Conservation (phyloP, 345 rosid genomes). For the Eutrema heterophyllum region DNA sequence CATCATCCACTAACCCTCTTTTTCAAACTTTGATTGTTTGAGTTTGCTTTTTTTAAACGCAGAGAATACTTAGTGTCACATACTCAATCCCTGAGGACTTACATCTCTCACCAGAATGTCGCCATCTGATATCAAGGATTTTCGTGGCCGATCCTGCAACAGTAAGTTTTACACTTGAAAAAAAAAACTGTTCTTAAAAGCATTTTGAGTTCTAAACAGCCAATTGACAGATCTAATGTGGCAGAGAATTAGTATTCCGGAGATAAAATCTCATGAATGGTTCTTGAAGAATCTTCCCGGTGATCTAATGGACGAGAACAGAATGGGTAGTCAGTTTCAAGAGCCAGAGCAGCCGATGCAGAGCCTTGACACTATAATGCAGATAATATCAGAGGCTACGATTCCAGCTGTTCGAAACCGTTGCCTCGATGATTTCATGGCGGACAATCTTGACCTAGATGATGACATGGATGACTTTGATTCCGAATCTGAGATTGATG, state of each 20-base stretch:
- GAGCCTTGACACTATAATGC: constrained; percentile 81
- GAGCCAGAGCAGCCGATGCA: constrained; percentile 90
- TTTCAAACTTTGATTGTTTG: background rate
- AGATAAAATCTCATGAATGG: constrained; percentile 72
- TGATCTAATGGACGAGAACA: constrained; percentile 62
- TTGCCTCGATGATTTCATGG: constrained; percentile 34
- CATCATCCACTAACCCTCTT: background rate
- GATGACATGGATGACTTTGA: constrained; percentile 91
- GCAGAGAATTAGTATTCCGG: constrained; percentile 88
- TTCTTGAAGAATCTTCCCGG: constrained; percentile 86
- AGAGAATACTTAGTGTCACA: constrained; percentile 35
- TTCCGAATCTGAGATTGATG: constrained; percentile 75
- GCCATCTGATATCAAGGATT: constrained; percentile 31
- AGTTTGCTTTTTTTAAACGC: background rate
- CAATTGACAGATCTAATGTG: constrained; percentile 5
- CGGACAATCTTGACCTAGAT: constrained; percentile 49
- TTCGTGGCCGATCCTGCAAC: constrained; percentile 34
- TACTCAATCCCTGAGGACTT: constrained; percentile 35
- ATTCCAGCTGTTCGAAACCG: constrained; percentile 62
- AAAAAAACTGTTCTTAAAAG: background rate
- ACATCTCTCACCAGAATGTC: constrained; percentile 29
- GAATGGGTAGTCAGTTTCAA: constrained; percentile 53
- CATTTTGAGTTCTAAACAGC: background rate
- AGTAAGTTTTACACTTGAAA: constrained; percentile 8
- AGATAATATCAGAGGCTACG: constrained; percentile 88